Base-by-base conservation (phyloP, 2,329 filamentous ascomycete species). In the Claviceps pazoutovae region DNA sequence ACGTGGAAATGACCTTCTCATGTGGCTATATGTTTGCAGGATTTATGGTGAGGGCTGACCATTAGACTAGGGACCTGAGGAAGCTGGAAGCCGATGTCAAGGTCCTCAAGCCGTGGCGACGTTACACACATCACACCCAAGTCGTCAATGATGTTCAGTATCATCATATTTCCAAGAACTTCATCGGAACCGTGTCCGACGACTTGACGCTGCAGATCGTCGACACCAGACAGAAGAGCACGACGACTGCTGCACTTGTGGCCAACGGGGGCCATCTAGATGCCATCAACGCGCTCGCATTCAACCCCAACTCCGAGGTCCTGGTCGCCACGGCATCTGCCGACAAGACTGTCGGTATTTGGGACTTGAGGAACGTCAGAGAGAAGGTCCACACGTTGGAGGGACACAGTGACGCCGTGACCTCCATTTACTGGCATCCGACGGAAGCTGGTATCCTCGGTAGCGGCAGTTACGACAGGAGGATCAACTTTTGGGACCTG, bases 111-210 rank as follows among this genome's bases (percentile, higher is more conserved):
- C 83, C 89, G 13, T 73, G 76, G 5, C 79, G 84, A 47, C 84
- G 80, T 41, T 97, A 93, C 69, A 91, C 82, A 1, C 87, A 96
- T 58, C 94, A 98, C 67, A 83, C 78, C 19, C 83, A 91, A 26
- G 86, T 93, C 51, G 93, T 98, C 64, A 98, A 98, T 66, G 93
- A 98, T 62, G 90, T 98, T 36, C 89, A 97, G 69, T 88, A 95
- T 64, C 91, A 97, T 61, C 90, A 91, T 8, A 79, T 89, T 44
- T 87, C 91, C 56, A 83, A 82, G 61, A 82, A 83, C 59, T 83
- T 94, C 56, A 86, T 98, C 55, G 94, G 91, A 56, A 91, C 87
- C 16, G 93, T 95, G 3, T 97, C 93, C 4, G 93, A 98, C 65
- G 93, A 98, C 65, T 77, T 93, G 59, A 96, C 88, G 7, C 80